Evolutionary conservation across 768 basidiomycete species (phyloP).

Genomic region (Phylloporus sp.): DNA sequence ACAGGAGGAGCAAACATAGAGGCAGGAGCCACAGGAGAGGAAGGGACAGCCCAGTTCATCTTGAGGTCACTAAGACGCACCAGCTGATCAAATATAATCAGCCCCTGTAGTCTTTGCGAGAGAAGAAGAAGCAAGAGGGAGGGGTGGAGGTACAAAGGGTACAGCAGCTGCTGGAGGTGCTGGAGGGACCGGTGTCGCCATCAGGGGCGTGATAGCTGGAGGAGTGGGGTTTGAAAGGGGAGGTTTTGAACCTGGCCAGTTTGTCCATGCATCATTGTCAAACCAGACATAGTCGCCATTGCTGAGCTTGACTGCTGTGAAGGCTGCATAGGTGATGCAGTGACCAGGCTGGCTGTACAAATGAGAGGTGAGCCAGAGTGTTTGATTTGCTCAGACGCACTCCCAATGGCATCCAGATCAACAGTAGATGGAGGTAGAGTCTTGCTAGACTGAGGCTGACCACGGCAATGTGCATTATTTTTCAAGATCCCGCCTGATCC

Average conservation of each 20-base stretch:
- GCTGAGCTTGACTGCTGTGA: conserved; percentile 57
- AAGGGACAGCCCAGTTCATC: conserved; percentile 32
- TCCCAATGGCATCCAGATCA: conserved; percentile 65
- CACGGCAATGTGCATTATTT: conserved; percentile 64
- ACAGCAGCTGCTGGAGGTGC: conserved; percentile 33
- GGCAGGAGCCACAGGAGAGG: conserved; percentile 26
- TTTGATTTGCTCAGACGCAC: conserved; percentile 66
- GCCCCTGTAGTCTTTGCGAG: conserved; percentile 59
- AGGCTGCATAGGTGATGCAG: conserved; percentile 40
- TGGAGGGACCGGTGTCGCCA: conserved; percentile 49
- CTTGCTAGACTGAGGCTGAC: conserved; percentile 66
- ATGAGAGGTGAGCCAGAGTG: conserved; percentile 61
- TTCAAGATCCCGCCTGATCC: conserved; percentile 81
- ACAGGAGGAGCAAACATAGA: conserved; percentile 28
- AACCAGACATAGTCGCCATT: conserved; percentile 53
- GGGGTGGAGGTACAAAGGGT: too few species aligned
- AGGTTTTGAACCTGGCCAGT: conserved; percentile 76
- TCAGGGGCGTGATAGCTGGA: conserved; percentile 30
- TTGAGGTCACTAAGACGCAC: conserved; percentile 60
- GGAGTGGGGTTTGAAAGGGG: conserved; percentile 46
- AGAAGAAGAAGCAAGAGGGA: conserved; percentile 16
- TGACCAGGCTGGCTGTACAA: conserved; percentile 40
- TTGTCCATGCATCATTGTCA: conserved; percentile 97
- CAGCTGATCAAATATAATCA: conserved; percentile 73
- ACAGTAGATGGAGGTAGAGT: conserved; percentile 58